Evolutionary conservation across 179 eudicot genomes (phyloP), one percentile per base, ranked within the genome.

Genomic region (Silene coronaria): DNA sequence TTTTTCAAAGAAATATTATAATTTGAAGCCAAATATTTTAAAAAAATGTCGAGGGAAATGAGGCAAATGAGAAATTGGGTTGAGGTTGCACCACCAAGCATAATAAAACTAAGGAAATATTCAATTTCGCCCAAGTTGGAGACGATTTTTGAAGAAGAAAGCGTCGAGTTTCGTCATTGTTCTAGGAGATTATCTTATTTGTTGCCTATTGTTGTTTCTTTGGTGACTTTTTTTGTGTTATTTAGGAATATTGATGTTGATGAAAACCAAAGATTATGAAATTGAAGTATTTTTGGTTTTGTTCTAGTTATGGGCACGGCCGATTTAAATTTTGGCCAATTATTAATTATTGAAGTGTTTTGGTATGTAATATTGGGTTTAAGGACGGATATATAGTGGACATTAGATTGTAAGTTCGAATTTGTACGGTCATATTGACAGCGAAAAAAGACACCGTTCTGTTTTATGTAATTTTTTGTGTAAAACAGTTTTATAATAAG

Each of bases 131-230:
- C 78, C 0, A 75, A 55, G 32, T 75, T 79, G 34, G 82, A 79
- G 57, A 79, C 82, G 38, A 79, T 79, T 75, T 63, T 75, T 26
- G 82, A 79, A 79, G 82, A 79, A 75, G 79, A 75, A n/a, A 61
- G 63, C 16, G 14, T 26, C 0, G 79, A 79, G 26, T 60, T 42
- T 75, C 16, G 22, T 62, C 42, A 72, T 48, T 19, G 70, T 62
- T 51, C 79, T 0, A 75, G 63, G 24, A 75, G 38, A 70, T 42
- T 36, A 6, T 13, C 72, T 48, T 75, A 75, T 70, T 60, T 70
- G 27, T 28, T 75, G 4, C 82, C 82, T n/a, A 23, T 75, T 70
- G 7, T 79, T 19, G 9, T 79, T 12, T 62, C 77, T 70, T 26
- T 79, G 22, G 79, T 71, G 0, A 62, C 82, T 1, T 75, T 58